Percentiles rank a stretch among this genome's conserved stretches.
phyloP scores from a whole-genome alignment of 2,329 filamentous ascomycete genomes.

The Claviceps humidiphila region DNA sequence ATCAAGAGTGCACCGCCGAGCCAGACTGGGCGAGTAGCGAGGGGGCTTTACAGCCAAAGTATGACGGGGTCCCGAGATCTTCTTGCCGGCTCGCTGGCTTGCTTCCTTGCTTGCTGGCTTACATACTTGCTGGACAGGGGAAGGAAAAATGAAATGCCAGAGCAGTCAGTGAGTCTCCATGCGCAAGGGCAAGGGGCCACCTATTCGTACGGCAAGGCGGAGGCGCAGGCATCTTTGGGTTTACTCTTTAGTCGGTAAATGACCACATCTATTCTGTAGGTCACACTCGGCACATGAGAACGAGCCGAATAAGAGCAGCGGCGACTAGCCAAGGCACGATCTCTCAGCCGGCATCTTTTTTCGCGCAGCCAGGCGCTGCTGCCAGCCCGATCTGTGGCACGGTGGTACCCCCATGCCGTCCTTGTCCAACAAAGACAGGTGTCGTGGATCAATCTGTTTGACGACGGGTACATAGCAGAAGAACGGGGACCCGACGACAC shows the following conservation, averaged over 20 bases:
- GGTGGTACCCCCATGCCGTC: constrained; percentile 27
- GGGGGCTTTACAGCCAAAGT: background rate
- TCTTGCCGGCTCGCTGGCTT: background rate
- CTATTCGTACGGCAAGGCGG: background rate
- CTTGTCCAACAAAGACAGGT: constrained; percentile 15
- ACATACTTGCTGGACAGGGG: background rate
- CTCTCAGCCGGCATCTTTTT: constrained; percentile 5
- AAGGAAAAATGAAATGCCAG: background rate
- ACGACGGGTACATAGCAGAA: background rate
- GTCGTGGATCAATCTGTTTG: constrained; percentile 2
- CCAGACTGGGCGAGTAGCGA: constrained; percentile 1
- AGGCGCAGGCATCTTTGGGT: constrained; percentile 4
- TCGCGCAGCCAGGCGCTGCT: constrained; percentile 18
- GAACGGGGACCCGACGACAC: constrained; percentile 1
- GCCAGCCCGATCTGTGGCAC: constrained; percentile 26
- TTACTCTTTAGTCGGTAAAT: background rate
- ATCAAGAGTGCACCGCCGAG: constrained; percentile 2
- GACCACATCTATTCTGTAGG: constrained; percentile 5
- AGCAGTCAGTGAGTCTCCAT: background rate
- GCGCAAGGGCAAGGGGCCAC: constrained; percentile 1
- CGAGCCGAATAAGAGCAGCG: constrained; percentile 3
- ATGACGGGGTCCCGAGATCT: background rate
- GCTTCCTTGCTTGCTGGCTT: background rate
- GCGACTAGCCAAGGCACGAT: constrained; percentile 4
- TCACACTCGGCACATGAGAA: constrained; percentile 1